Base-by-base conservation (phyloP, 148 eudicot genomes). In the Fagopyrum esculentum region DNA sequence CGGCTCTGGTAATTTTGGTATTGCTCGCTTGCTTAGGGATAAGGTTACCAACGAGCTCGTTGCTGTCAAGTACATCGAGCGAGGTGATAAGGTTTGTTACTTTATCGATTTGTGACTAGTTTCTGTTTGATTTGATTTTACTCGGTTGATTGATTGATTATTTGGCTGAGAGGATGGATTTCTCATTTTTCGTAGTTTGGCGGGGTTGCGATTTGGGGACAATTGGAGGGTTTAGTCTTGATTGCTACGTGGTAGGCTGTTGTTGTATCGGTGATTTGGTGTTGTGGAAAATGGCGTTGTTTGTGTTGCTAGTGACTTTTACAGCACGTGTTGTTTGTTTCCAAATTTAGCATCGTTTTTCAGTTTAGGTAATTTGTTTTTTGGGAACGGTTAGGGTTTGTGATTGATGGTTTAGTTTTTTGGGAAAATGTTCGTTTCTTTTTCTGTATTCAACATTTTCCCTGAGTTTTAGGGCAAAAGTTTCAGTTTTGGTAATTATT, bases 1-100 rank as follows among this genome's bases (percentile, higher is more conserved):
- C 40, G 88, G 88, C 4, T 85, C 88, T 49, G 88, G 88, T 47
- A 85, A 85, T 57, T 85, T 85, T 69, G 86, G 88, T 57, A 86
- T 85, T 16, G 88, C 88, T 10, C 81, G 82, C 77, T 83, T 86
- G 79, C 81, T 80, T 8, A 80, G 66, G 50, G 87, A 86, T 74
- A 86, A 74, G 70, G 76, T 71, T 49, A 80, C 78, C 45, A 86
- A 78, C 70, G 89, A 84, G 61, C 85, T 84, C 61, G 83, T 73
- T 66, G 89, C 89, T 16, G 81, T 86, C 77, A 86, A 86, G 84
- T 84, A 82, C 75, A 86, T 86, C 72, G 87, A 86, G 71, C 83
- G 87, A 78, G 87, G 89, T 66, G 79, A 79, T 22, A 84, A 84
- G 84, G 87, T 71, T 71, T 46, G 46, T 7, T 68, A 3, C 7